Conservation (phyloP, 768 basidiomycete genomes). For the Tulasnella sp. region DNA sequence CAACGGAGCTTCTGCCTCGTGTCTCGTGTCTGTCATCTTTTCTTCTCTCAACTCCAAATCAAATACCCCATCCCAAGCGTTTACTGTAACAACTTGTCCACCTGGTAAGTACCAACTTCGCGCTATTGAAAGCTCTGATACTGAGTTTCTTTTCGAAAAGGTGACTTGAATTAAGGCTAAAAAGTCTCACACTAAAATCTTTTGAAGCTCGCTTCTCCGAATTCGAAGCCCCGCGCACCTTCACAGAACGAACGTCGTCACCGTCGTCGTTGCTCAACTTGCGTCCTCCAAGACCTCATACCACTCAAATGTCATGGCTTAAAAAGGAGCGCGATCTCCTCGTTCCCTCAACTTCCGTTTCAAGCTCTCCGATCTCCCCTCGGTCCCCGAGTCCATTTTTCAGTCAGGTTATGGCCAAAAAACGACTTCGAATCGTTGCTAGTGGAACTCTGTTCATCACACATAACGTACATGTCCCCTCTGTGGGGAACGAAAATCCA, state of each 20-base stretch:
- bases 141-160: neutral
- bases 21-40: too few species aligned
- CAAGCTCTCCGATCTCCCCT: neutral
- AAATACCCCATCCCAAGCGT: too few species aligned
- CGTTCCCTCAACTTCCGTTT: neutral
- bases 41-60: too few species aligned
- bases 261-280: neutral
- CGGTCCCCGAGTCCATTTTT: conserved; percentile 7
- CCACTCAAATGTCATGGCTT: conserved; percentile 19
- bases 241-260: neutral
- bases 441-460: conserved; percentile 76
- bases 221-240: neutral
- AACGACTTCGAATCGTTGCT: conserved; percentile 43
- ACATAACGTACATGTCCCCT: conserved; percentile 56
- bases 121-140: too few species aligned
- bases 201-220: neutral
- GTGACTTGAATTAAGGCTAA: neutral
- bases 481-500: conserved; percentile 26
- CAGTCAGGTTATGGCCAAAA: conserved; percentile 5
- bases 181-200: neutral
- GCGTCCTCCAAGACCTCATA: neutral
- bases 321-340: conserved; percentile 16
- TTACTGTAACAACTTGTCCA: too few species aligned
- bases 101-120: too few species aligned
- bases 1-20: too few species aligned